Percentiles rank a stretch among this genome's conserved stretches.
Evolutionary conservation across 108 stramenopile species (phyloP).

Genomic region (Cyclotella sp.): DNA sequence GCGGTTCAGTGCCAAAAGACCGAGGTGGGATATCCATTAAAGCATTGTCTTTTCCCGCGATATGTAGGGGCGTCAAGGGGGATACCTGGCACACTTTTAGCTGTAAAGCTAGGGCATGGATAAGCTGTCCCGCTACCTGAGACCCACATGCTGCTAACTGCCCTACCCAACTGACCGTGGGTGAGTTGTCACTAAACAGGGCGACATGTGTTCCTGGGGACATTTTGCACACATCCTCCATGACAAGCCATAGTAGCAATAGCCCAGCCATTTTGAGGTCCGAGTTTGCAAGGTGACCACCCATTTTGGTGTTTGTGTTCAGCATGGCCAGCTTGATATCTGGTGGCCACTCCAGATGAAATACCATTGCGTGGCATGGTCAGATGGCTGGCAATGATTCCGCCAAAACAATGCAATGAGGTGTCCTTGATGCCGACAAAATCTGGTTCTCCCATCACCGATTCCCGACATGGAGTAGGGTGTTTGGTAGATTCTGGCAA

Average conservation of each 20-base stretch:
- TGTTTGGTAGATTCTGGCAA: background rate
- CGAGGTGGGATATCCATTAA: conserved; percentile 43
- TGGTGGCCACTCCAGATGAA: too few relatives aligned
- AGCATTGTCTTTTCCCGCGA: conserved; percentile 22
- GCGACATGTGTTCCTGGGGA: too few relatives aligned
- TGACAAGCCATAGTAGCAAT: conserved; percentile 42
- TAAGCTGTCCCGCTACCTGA: background rate
- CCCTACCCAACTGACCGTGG: conserved; percentile 25
- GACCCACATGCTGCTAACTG: conserved; percentile 15
- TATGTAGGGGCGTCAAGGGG: conserved; percentile 25
- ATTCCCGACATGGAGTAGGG: background rate
- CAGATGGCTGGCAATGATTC: background rate
- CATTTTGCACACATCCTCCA: conserved; percentile 25
- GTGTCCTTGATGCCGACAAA: conserved; percentile 35
- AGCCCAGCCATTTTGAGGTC: too few relatives aligned
- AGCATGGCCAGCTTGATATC: conserved; percentile 1
- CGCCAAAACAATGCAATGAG: conserved; percentile 35
- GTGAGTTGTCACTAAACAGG: too few relatives aligned
- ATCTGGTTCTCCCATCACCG: conserved; percentile 13
- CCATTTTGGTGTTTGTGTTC: background rate
- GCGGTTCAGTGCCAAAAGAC: conserved; percentile 27
- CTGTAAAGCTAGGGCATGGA: conserved; percentile 16
- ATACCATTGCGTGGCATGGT: too few relatives aligned
- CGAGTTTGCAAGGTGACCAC: conserved; percentile 40
- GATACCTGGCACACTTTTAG: background rate